Evolutionary conservation across 2,329 filamentous ascomycete species (phyloP).

Genomic region (Diaporthe nobilis): DNA sequence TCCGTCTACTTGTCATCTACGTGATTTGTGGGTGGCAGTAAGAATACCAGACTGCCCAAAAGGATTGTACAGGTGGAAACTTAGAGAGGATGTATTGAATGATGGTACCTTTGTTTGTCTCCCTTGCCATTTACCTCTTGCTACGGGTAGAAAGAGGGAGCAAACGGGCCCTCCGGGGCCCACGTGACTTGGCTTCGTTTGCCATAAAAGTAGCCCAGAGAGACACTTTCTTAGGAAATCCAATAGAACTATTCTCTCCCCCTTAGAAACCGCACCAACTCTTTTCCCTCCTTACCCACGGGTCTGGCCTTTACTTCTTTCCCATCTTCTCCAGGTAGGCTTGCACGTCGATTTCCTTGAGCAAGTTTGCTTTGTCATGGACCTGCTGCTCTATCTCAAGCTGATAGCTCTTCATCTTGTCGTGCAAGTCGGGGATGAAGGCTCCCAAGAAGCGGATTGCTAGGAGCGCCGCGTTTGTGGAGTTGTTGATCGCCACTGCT

Average conservation of each 20-base stretch:
- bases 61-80: not conserved
- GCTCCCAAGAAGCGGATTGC: slow-evolving; percentile 77
- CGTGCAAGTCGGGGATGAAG: slow-evolving; percentile 67
- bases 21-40: not conserved
- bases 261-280: too few relatives aligned
- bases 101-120: too few relatives aligned
- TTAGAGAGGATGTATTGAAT: not conserved
- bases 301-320: slow-evolving; percentile 45
- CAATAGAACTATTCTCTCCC: too few relatives aligned
- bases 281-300: too few relatives aligned
- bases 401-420: slow-evolving; percentile 73
- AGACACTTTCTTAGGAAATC: too few relatives aligned
- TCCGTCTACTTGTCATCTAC: not conserved
- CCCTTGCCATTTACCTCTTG: too few relatives aligned
- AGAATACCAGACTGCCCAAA: not conserved
- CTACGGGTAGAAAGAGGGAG: too few relatives aligned
- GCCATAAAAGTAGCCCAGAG: too few relatives aligned
- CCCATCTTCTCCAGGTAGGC: slow-evolving; percentile 63
- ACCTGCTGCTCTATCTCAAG: slow-evolving; percentile 75
- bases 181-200: too few relatives aligned
- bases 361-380: slow-evolving; percentile 69
- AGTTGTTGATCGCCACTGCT: slow-evolving; percentile 85
- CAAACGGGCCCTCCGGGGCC: too few relatives aligned
- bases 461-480: slow-evolving; percentile 81
- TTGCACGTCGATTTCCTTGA: slow-evolving; percentile 70